These are phyloP conservation scores for Auxenochlorella protothecoides DNA, from an alignment of 139 green algal species.

Conservation along the genomic window DNA sequence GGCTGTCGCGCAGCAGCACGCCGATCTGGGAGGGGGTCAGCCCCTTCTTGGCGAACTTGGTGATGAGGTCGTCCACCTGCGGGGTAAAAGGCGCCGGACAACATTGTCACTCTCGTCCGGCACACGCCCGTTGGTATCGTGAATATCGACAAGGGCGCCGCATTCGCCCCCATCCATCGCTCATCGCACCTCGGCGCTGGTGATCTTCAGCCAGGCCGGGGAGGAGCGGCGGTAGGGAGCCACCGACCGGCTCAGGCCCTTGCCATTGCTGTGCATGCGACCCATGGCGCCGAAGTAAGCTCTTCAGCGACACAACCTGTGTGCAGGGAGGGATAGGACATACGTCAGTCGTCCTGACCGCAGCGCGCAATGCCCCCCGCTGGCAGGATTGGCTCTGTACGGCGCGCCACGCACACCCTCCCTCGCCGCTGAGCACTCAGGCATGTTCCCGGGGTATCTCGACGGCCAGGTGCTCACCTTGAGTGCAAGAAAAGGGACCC, in stretches of 20 bases:
- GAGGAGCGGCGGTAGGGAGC: slow-evolving; percentile 90
- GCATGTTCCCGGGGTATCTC: no score
- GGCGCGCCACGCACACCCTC: no score
- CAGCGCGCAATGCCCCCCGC: background rate
- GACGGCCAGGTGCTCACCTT: background rate
- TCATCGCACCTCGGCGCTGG: slow-evolving; percentile 7
- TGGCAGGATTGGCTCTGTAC: no score
- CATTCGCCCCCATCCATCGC: background rate
- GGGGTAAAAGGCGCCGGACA: background rate
- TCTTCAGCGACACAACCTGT: background rate
- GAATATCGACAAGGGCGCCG: background rate
- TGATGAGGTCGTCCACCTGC: slow-evolving; percentile 81
- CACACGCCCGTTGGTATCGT: no score
- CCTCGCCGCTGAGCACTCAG: no score
- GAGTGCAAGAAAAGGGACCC: background rate
- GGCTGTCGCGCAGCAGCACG: slow-evolving; percentile 87
- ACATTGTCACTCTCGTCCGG: background rate
- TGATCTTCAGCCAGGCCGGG: slow-evolving; percentile 80
- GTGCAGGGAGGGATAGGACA: background rate
- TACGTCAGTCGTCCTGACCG: background rate
- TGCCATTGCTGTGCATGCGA: slow-evolving; percentile 87
- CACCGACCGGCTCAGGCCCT: slow-evolving; percentile 85
- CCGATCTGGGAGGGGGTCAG: slow-evolving; percentile 95
- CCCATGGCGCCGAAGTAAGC: slow-evolving; percentile 61
- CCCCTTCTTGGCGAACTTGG: slow-evolving; percentile 97